Base-by-base conservation (phyloP, 2,329 filamentous ascomycete genomes). In the Biscogniauxia sp. region DNA sequence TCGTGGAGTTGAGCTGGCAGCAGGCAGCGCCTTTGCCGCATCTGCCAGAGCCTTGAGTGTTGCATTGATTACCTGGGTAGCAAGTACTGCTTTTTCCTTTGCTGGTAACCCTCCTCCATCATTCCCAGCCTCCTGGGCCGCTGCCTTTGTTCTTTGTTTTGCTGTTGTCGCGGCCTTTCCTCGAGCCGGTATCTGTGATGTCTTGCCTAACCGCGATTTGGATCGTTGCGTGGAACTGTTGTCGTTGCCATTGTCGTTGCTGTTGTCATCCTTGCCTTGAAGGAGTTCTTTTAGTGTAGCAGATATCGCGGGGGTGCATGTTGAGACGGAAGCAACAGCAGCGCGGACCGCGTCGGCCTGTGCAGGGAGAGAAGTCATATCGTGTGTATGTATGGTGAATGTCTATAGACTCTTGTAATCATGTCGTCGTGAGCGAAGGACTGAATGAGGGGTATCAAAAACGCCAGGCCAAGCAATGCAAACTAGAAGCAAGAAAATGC, bases 11-110 rank as follows among this genome's bases (percentile, higher is more conserved):
- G 76, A 70, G 15, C 75, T 72, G 1, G 73, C 57, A 3, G 69
- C 64, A 1, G 74, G 65, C 3, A 75, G 63, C 1, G 78, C 74
- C 71, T 88, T 92, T 20, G 86, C 80, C 0, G 86, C 86, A 59
- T 90, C 87, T n/a, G 82, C 82, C 3, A 94, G 80, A 9, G 84
- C 81, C 69, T 90, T 92, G 49, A 93, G 79, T 1, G 87, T 82
- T 6, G 80, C 79, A 72, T 93, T 94, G 68, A 92, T 85, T 41
- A 92, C 80, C 63, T 92, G 85, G 0, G 90, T 92, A 13, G 90
- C 90, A 41, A 93, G 76, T 52, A 84, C 79, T 55, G 86, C 87
- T 72, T 83, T 86, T 60, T 92, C 88, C 67, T 83, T 85, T 5
- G 79, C 71, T 4, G 82, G 77, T 28, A 89, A 73, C 53, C 77